Conservation (phyloP, 2,329 filamentous ascomycete species). For the Emergomyces africanus region DNA sequence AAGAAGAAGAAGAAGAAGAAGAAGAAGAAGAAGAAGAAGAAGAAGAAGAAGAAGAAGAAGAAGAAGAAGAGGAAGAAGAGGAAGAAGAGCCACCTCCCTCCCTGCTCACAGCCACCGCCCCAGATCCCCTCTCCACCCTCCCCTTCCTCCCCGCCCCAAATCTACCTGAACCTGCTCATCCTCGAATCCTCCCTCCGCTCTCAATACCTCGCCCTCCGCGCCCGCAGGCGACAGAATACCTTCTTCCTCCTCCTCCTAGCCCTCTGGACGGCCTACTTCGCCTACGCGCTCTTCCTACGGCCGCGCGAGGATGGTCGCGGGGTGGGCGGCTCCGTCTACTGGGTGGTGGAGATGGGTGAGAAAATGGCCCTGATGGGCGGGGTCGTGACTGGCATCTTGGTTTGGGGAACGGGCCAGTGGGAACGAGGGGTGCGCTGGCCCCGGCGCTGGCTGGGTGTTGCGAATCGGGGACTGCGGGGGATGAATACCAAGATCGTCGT, state of each 20-base stretch:
- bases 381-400: conserved; percentile 69
- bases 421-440: conserved; percentile 92
- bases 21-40: too few species aligned
- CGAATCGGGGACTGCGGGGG: conserved; percentile 75
- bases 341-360: conserved; percentile 81
- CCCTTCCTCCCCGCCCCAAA: conserved; percentile 91
- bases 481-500: conserved; percentile 97
- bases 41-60: too few species aligned
- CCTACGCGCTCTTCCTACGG: conserved; percentile 84
- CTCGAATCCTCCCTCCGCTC: conserved; percentile 87
- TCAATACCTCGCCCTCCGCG: conserved; percentile 82
- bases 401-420: conserved; percentile 95
- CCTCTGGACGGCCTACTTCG: conserved; percentile 72
- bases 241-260: conserved; percentile 76
- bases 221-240: conserved; percentile 78
- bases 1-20: too few species aligned
- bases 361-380: conserved; percentile 88
- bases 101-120: too few species aligned
- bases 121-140: conserved; percentile 64
- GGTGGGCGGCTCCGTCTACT: conserved; percentile 88
- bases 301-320: conserved; percentile 89
- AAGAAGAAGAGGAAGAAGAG: too few species aligned
- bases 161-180: conserved; percentile 95
- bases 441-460: conserved; percentile 73
- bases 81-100: too few species aligned